Conservation (phyloP, 2,329 filamentous ascomycete species). For the Cladophialophora bantiana region DNA sequence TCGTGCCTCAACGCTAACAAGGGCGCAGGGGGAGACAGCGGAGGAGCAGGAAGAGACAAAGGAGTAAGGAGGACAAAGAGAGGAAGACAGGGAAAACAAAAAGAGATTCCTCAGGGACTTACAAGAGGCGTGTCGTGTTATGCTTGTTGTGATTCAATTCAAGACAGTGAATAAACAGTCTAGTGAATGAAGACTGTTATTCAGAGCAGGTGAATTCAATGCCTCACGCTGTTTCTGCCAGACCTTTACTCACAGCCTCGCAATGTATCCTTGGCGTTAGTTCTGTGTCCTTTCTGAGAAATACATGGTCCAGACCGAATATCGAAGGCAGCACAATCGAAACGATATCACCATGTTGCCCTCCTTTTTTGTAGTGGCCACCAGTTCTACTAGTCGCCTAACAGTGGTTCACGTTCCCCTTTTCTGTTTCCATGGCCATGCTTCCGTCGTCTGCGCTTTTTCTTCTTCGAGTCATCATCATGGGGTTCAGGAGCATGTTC, state of each 20-base stretch:
- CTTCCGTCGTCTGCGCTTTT: slow-evolving; percentile 33
- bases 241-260: neutral
- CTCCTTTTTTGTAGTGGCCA: slow-evolving; percentile 3
- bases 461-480: slow-evolving; percentile 30
- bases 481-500: slow-evolving; percentile 10
- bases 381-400: slow-evolving; percentile 27
- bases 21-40: no score
- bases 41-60: neutral
- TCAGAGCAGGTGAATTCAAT: neutral
- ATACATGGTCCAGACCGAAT: neutral
- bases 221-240: neutral
- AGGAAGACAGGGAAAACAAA: neutral
- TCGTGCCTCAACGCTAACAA: no score
- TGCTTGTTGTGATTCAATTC: no score
- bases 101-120: no score
- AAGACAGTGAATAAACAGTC: neutral
- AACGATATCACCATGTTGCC: neutral
- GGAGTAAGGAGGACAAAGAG: neutral
- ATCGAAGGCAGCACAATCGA: neutral
- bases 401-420: slow-evolving; percentile 34
- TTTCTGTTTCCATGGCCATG: slow-evolving; percentile 24
- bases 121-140: no score
- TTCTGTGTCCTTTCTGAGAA: neutral
- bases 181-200: slow-evolving; percentile 4
- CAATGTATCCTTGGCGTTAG: neutral